Base-by-base conservation (phyloP, 2,329 filamentous ascomycete genomes). In the Boeremia exigua region DNA sequence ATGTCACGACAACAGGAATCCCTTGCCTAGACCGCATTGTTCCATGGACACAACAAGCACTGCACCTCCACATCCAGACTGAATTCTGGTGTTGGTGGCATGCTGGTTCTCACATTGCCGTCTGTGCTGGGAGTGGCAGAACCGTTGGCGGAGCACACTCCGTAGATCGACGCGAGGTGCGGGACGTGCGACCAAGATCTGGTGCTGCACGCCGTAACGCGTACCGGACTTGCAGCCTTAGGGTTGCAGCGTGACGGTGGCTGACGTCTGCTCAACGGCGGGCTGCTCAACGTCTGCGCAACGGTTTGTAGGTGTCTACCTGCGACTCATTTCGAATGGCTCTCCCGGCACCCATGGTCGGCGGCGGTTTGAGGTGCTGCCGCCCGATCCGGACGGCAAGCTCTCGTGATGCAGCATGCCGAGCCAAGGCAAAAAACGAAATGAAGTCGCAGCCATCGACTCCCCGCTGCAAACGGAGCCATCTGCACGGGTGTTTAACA, bases 311-410 rank as follows among this genome's bases (percentile, higher is more conserved):
- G n/a, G n/a, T n/a, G n/a, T 28, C 4, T 6, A 14, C 5, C 17
- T 23, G 7, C 14, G n/a, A 4, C 12, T n/a, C n/a, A 23, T 23
- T 23, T 23, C 19, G 19, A 23, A 23, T 23, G 19, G 19, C 32
- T 33, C n/a, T 33, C 32, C 32, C 32, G 32, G 10, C 6, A 33
- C 32, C 6, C n/a, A 14, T 33, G 2, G 12, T n/a, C 12, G 15
- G 10, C 45, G 47, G 46, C 30, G 39, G 52, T 49, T 49, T 46
- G 52, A 49, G 23, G 23, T 49, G 15, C 52, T 54, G 52, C 52
- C 52, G 52, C 14, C 44, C 40, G 40, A 49, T 55, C 46, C 52
- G 52, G 40, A 10, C 46, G 52, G 39, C 45, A 48, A 38, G 39
- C 11, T 37, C 15, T 28, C 15, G 44, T 17, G 6, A 28, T 48